phyloP scores from a whole-genome alignment of 768 basidiomycete genomes.

The Pilatotrama ljubarskyi region DNA sequence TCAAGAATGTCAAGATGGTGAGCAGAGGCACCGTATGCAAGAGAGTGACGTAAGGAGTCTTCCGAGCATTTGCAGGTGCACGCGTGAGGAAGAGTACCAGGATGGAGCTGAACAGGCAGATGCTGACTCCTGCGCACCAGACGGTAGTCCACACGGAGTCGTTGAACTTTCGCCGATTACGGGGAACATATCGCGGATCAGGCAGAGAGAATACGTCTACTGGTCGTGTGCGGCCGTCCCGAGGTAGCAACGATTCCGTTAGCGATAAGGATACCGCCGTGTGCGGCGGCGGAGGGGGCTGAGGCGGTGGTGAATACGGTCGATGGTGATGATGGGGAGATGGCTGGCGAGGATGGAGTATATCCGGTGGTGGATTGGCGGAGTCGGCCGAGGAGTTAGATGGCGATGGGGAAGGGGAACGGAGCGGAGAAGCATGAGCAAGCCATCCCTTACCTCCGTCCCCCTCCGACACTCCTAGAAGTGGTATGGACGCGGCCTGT shows the following conservation, averaged over 20 bases:
- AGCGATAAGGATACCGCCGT: constrained; percentile 61
- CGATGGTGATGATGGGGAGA: constrained; percentile 18
- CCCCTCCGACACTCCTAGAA: constrained; percentile 44
- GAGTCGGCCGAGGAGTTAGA: constrained; percentile 46
- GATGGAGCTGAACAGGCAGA: constrained; percentile 64
- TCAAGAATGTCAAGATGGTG: constrained; percentile 67
- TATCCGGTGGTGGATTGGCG: constrained; percentile 42
- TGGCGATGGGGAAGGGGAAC: constrained; percentile 43
- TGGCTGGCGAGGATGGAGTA: constrained; percentile 36
- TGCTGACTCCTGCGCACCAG: constrained; percentile 59
- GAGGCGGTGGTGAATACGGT: constrained; percentile 31
- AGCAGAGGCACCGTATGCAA: constrained; percentile 78
- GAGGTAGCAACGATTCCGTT: constrained; percentile 77
- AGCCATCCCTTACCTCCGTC: constrained; percentile 58
- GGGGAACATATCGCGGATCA: constrained; percentile 68
- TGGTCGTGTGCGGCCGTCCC: constrained; percentile 65
- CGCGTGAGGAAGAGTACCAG: constrained; percentile 62
- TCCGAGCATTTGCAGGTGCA: constrained; percentile 37
- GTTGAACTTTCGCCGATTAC: constrained; percentile 68
- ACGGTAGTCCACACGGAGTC: constrained; percentile 71
- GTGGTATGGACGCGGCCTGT: constrained; percentile 37
- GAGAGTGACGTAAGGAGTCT: constrained; percentile 68
- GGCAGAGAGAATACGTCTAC: constrained; percentile 75
- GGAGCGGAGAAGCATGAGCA: constrained; percentile 71
- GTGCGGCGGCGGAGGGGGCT: constrained; percentile 42